Percentiles rank a stretch among this genome's conserved stretches.
Evolutionary conservation across 108 stramenopile species (phyloP).

Genomic region (Nitzschia putrida): DNA sequence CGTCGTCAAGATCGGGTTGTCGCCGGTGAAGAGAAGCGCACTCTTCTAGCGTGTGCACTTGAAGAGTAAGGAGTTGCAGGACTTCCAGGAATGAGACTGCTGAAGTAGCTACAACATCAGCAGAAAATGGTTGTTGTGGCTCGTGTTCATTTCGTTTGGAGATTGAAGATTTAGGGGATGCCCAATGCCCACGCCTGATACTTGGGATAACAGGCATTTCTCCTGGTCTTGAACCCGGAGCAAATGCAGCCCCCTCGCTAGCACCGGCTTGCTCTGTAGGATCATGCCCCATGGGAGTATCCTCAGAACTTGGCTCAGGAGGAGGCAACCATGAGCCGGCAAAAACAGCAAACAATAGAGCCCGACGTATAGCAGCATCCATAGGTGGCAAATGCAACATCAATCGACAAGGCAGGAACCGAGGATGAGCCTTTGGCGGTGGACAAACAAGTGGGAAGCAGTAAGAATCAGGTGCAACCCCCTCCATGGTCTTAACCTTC

Average conservation of each 20-base stretch:
- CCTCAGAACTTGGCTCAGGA: constrained; percentile 46
- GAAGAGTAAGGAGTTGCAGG: constrained; percentile 83
- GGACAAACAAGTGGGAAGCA: constrained; percentile 78
- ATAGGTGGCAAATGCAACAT: constrained; percentile 76
- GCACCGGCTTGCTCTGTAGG: constrained; percentile 26
- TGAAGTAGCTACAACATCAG: constrained; percentile 67
- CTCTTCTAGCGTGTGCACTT: constrained; percentile 87
- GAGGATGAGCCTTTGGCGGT: constrained; percentile 82
- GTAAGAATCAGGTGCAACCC: constrained; percentile 25
- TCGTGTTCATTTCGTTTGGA: constrained; percentile 29
- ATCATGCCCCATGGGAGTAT: constrained; percentile 30
- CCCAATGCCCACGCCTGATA: constrained; percentile 34
- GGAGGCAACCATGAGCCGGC: constrained; percentile 86
- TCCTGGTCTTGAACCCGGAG: not conserved
- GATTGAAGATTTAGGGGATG: constrained; percentile 21
- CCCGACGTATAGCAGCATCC: constrained; percentile 84
- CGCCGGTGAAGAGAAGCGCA: constrained; percentile 69
- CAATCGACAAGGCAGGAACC: constrained; percentile 78
- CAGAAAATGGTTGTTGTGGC: constrained; percentile 55
- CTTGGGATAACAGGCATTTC: constrained; percentile 43
- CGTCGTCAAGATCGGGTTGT: constrained; percentile 78
- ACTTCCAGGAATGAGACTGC: constrained; percentile 87
- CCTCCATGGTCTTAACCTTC: constrained; percentile 49
- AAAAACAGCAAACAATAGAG: constrained; percentile 81
- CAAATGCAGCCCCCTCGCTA: not conserved